A percentile compares a stretch with the other conserved stretches of the same genome.
Evolutionary conservation across 257 asterid species (phyloP).

Genomic region (Gentiana macrophylla): DNA sequence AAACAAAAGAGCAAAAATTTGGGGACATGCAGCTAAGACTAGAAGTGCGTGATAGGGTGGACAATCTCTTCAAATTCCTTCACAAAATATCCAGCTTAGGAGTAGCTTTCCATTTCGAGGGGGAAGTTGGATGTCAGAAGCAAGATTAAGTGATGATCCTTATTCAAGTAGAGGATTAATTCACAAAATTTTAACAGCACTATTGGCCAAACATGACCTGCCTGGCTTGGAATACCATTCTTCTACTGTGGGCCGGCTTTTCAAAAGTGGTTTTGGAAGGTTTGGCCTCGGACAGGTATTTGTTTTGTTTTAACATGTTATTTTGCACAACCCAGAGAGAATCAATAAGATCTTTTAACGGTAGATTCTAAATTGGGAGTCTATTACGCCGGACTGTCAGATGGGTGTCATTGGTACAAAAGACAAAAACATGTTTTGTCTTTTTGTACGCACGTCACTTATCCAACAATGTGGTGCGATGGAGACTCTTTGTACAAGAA

Average conservation of each 20-base stretch:
- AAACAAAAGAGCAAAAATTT: constrained; percentile 46
- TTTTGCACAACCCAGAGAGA: too few species aligned
- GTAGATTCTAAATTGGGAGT: too few species aligned
- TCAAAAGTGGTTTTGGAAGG: constrained; percentile 94
- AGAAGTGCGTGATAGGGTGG: constrained; percentile 84
- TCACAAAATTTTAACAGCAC: constrained; percentile 46
- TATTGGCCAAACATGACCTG: constrained; percentile 59
- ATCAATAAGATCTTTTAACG: too few species aligned
- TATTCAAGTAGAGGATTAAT: constrained; percentile 66
- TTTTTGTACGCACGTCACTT: too few species aligned
- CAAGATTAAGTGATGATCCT: constrained; percentile 53
- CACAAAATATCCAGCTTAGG: constrained; percentile 65
- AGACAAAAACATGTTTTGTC: too few species aligned
- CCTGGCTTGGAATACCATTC: constrained; percentile 93
- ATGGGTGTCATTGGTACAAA: too few species aligned
- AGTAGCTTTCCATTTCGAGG: constrained; percentile 36
- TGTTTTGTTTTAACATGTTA: neutral
- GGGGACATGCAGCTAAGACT: constrained; percentile 82
- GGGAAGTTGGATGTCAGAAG: constrained; percentile 31
- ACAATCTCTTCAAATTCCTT: constrained; percentile 76
- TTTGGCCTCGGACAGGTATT: constrained; percentile 95
- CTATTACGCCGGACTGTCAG: too few species aligned
- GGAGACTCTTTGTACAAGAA: too few species aligned
- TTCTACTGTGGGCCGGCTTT: constrained; percentile 91
- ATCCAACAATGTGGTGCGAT: too few species aligned